Evolutionary conservation across 2,329 filamentous ascomycete genomes (phyloP).

Genomic region (Fusarium odoratissimum): DNA sequence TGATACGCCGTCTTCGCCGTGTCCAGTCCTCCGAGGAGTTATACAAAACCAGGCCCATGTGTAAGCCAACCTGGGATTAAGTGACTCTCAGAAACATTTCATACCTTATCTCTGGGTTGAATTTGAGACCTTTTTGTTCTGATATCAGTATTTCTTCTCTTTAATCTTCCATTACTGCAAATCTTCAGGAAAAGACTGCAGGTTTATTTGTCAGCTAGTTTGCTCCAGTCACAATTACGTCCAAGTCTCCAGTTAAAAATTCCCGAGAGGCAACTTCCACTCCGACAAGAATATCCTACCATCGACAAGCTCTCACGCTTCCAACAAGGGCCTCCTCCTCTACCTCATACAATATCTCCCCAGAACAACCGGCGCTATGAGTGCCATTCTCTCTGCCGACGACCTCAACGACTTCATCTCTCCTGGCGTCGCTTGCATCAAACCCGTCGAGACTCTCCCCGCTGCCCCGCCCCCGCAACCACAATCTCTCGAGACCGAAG

Average conservation of each 20-base stretch:
- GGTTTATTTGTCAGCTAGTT: constrained; percentile 42
- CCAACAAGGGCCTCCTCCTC: neutral
- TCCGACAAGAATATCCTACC: constrained; percentile 5
- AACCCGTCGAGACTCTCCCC: constrained; percentile 93
- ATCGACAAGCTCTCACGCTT: constrained; percentile 13
- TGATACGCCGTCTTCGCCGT: constrained; percentile 27
- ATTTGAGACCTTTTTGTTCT: neutral
- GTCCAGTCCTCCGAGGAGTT: constrained; percentile 40
- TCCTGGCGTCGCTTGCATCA: constrained; percentile 97
- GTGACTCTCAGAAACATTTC: constrained; percentile 6
- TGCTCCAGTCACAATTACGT: neutral
- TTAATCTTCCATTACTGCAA: neutral
- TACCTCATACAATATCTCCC: neutral
- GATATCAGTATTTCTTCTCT: neutral
- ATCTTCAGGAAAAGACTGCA: constrained; percentile 9
- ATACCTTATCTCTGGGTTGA: constrained; percentile 8
- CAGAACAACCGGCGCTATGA: constrained; percentile 70
- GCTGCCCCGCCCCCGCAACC: constrained; percentile 55
- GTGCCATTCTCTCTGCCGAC: constrained; percentile 95
- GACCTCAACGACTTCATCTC: constrained; percentile 99
- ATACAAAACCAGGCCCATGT: constrained; percentile 14
- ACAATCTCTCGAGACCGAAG: constrained; percentile 74
- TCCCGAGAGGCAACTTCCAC: constrained; percentile 12
- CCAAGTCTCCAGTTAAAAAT: constrained; percentile 18
- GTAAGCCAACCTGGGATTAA: neutral